Conservation (phyloP, 345 rosid genomes). For the Hibiscus tridactylites region DNA sequence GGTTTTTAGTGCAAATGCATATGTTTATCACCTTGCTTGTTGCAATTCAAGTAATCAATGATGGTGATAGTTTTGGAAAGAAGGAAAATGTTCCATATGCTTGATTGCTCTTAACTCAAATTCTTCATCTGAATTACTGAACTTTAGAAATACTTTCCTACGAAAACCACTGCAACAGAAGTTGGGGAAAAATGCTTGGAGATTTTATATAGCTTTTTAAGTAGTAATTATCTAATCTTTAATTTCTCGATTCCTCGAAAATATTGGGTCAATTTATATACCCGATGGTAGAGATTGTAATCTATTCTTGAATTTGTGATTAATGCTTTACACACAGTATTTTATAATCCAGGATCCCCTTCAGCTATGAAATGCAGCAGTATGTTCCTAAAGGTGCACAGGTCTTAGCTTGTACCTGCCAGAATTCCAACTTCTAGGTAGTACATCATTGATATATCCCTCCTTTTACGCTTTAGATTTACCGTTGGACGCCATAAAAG, state of each 20-base stretch:
- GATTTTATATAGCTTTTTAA: not conserved
- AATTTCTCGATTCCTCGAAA: not conserved
- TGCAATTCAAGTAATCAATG: not conserved
- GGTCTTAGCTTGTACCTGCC: conserved; percentile 16
- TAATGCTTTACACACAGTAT: not conserved
- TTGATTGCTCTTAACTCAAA: not conserved
- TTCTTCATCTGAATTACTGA: not conserved
- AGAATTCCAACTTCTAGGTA: not conserved
- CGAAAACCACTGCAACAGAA: not conserved
- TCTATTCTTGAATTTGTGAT: not conserved
- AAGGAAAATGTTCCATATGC: not conserved
- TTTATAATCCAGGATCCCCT: not conserved
- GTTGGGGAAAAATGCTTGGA: not conserved
- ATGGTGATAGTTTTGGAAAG: not conserved
- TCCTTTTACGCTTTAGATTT: conserved; percentile 12
- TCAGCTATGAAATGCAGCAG: not conserved
- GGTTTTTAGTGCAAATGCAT: not conserved
- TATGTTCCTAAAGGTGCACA: not conserved
- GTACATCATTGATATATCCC: not conserved
- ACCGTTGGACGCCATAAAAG: conserved; percentile 15
- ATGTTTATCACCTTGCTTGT: not conserved
- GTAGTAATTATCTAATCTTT: not conserved
- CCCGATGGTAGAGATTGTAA: not conserved
- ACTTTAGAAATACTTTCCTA: not conserved
- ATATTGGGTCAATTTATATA: not conserved